Percentiles rank a stretch among this genome's conserved stretches.
Conservation (phyloP, 306 rosid species). For the Senna siamea region DNA sequence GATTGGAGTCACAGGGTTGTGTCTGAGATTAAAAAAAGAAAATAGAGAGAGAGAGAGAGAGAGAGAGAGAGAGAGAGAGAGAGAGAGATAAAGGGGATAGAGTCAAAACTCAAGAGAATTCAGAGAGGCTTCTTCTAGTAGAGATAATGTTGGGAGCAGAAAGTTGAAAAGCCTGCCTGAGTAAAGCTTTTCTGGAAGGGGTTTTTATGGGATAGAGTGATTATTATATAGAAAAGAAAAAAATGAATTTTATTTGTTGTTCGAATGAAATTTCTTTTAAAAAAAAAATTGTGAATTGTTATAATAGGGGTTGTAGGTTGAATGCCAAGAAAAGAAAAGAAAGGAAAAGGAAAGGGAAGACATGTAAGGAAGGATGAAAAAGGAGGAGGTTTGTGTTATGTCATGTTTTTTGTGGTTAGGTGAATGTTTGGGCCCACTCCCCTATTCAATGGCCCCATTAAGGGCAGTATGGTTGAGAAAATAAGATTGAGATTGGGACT, state of each 20-base stretch:
- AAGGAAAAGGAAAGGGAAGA: background rate
- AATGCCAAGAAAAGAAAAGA: slow-evolving; percentile 36
- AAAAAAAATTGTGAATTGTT: background rate
- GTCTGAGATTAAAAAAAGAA: too few species aligned
- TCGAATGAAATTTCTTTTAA: background rate
- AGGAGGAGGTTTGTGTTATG: slow-evolving; percentile 38
- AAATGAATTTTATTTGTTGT: background rate
- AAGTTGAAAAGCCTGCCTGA: slow-evolving; percentile 61
- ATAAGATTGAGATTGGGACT: too few species aligned
- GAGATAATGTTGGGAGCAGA: slow-evolving; percentile 60
- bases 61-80: slow-evolving; percentile 9
- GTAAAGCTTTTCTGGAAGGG: slow-evolving; percentile 59
- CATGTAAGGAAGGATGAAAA: slow-evolving; percentile 33
- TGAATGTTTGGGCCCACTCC: slow-evolving; percentile 59
- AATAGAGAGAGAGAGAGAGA: slow-evolving; percentile 16
- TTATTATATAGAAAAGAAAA: slow-evolving; percentile 37
- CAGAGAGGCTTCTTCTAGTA: slow-evolving; percentile 56
- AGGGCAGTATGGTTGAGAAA: slow-evolving; percentile 49
- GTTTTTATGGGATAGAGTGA: slow-evolving; percentile 57
- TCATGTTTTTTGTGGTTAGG: slow-evolving; percentile 59
- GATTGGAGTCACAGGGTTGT: background rate
- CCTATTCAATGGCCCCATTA: slow-evolving; percentile 62
- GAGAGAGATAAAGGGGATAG: slow-evolving; percentile 19
- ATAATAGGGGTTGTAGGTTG: background rate
- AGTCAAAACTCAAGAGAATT: slow-evolving; percentile 45